phyloP scores from a whole-genome alignment of 257 asterid genomes.

The Solanum habrochaites region DNA sequence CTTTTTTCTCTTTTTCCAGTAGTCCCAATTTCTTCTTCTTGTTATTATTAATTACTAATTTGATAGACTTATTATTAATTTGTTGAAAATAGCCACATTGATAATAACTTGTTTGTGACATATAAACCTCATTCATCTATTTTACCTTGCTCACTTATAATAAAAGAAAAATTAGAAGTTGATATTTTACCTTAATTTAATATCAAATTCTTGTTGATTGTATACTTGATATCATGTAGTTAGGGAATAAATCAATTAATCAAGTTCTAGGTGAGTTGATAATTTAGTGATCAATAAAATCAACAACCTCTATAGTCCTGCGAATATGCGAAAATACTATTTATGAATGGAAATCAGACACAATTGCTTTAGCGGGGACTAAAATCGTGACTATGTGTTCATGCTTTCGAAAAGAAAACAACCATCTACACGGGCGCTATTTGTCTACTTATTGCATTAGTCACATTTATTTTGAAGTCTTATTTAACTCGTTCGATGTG shows the following conservation, averaged over 20 bases:
- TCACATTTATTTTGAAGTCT: too few species aligned
- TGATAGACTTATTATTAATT: not conserved
- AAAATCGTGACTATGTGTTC: too few species aligned
- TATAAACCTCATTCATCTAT: not conserved
- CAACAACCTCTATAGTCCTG: not conserved
- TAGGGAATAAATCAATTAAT: too few species aligned
- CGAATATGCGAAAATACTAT: too few species aligned
- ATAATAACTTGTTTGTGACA: not conserved
- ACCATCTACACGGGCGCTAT: too few species aligned
- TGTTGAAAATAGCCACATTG: not conserved
- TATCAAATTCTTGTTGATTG: not conserved
- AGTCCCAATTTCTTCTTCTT: not conserved
- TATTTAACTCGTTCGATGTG: too few species aligned
- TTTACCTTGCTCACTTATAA: not conserved
- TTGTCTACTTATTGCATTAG: too few species aligned
- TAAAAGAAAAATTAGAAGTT: not conserved
- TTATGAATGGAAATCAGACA: too few species aligned
- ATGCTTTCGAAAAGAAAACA: too few species aligned
- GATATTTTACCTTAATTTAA: not conserved
- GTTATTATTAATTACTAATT: not conserved
- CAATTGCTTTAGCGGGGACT: too few species aligned
- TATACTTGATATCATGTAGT: not conserved
- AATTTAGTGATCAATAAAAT: not conserved
- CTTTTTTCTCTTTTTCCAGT: too few species aligned
- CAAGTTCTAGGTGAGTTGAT: too few species aligned